A percentile compares a stretch with the other conserved stretches of the same genome.
These are phyloP conservation scores for Fusarium longipes DNA, from an alignment of 2,329 filamentous ascomycete species.

Conservation along the genomic window DNA sequence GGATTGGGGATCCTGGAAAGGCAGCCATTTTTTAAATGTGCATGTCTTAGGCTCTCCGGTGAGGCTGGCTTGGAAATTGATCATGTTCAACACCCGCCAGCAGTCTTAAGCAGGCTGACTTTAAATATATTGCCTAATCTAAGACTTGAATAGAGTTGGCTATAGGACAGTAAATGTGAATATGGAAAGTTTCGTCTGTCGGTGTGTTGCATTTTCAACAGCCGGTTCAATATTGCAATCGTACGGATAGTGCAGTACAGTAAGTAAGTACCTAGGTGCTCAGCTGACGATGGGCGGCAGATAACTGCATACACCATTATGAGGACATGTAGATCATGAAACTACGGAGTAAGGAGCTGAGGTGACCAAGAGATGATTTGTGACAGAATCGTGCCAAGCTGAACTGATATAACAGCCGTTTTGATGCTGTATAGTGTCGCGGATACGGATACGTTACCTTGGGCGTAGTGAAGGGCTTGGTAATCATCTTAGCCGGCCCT, in stretches of 20 bases:
- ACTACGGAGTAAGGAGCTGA: background rate
- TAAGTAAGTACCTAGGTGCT: background rate
- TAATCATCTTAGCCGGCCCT: background rate
- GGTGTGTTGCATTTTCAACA: background rate
- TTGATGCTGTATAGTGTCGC: conserved; percentile 1
- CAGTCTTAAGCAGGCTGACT: background rate
- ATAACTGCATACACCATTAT: background rate
- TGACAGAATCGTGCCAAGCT: conserved; percentile 4
- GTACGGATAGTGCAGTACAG: background rate
- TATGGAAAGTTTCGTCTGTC: background rate
- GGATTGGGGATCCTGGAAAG: background rate
- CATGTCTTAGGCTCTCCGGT: conserved; percentile 30
- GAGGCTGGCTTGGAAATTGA: conserved; percentile 30
- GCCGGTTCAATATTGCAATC: background rate
- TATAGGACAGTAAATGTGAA: background rate
- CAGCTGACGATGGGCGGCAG: background rate
- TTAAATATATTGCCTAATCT: background rate
- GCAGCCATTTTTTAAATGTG: conserved; percentile 1
- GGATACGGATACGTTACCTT: conserved; percentile 37
- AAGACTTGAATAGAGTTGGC: background rate
- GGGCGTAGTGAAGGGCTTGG: conserved; percentile 22
- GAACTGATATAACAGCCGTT: conserved; percentile 15
- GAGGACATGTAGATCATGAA: conserved; percentile 6
- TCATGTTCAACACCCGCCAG: conserved; percentile 3
- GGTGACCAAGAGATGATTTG: conserved; percentile 9